phyloP scores from a whole-genome alignment of 2,329 filamentous ascomycete species.

The Penicillium digitatum region DNA sequence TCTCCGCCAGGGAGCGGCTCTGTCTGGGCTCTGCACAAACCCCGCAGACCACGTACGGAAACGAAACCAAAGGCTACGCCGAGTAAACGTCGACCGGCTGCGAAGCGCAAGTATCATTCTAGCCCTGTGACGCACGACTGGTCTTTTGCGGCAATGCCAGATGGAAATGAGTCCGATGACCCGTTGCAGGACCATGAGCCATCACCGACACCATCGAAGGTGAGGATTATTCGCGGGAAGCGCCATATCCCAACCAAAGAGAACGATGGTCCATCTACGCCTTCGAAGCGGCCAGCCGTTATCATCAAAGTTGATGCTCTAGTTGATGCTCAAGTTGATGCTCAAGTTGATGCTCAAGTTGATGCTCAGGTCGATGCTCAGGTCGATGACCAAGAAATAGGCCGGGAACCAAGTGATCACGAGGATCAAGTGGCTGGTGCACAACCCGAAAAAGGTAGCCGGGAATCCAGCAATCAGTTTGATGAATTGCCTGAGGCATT shows the following conservation, averaged over 20 bases:
- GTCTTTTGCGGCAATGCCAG: conserved; percentile 35
- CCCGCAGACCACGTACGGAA: conserved; percentile 25
- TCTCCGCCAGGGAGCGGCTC: conserved; percentile 38
- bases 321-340: background rate
- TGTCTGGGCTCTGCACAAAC: conserved; percentile 36
- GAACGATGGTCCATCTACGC: background rate
- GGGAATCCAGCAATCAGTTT: background rate
- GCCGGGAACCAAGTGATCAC: background rate
- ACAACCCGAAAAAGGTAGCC: background rate
- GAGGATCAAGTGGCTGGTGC: background rate
- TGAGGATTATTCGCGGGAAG: conserved; percentile 24
- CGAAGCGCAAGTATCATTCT: conserved; percentile 27
- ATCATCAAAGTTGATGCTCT: background rate
- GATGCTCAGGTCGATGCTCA: background rate
- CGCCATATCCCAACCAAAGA: conserved; percentile 2
- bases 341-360: background rate
- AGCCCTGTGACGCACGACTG: conserved; percentile 34
- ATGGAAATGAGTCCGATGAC: conserved; percentile 42
- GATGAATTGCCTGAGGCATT: background rate
- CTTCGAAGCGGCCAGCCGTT: background rate
- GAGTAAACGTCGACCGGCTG: conserved; percentile 14
- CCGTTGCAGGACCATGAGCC: conserved; percentile 38
- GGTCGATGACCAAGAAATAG: background rate
- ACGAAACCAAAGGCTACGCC: conserved; percentile 20
- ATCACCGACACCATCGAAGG: conserved; percentile 29